Evolutionary conservation across 2,329 filamentous ascomycete species (phyloP), one percentile per base, ranked within the genome.

Genomic region (Trichoderma koningiopsis): DNA sequence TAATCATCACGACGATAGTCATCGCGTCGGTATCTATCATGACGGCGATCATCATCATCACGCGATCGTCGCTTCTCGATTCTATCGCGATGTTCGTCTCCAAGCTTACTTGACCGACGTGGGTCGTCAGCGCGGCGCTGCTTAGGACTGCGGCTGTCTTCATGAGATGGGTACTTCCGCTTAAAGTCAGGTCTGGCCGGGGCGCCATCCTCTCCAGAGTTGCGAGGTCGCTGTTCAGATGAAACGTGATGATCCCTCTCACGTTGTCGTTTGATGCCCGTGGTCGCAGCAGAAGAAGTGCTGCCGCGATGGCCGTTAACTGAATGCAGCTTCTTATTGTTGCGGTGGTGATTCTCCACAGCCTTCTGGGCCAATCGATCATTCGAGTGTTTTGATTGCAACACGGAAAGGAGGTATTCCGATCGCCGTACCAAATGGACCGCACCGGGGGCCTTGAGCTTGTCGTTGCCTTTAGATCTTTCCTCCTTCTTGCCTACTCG

Each of bases 401-500:
- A 83, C 1, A 99, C 94, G n/a, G 94, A 97, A 52, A 99, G 86
- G 16, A 99, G 87, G 77, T 99, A 99, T 76, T 98, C 96, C 11
- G 95, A 92, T 70, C 96, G 92, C 59, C 96, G 93, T 66, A 98
- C 95, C 56, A 99, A 89, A 78, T 99, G 96, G 33, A 99, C 96
- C 27, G 96, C 95, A n/a, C 96, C 96, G 4, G 96, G 96, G 3
- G 95, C 97, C 76, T 97, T 96, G 43, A 92, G 92, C 71, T 91
- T 90, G 68, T 91, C 91, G 22, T 93, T 91, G 19, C 83, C 88
- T 75, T 93, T 93, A 76, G 85, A 92, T 43, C 96, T 91, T 79
- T 97, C 94, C 75, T 96, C 94, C 79, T 98, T 98, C 82, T 96
- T 96, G 79, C 97, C 96, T 22, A 98, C 95, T n/a, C 95, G 92